These are phyloP conservation scores for Tricholomella constricta DNA, from an alignment of 768 basidiomycete species.

Conservation along the genomic window DNA sequence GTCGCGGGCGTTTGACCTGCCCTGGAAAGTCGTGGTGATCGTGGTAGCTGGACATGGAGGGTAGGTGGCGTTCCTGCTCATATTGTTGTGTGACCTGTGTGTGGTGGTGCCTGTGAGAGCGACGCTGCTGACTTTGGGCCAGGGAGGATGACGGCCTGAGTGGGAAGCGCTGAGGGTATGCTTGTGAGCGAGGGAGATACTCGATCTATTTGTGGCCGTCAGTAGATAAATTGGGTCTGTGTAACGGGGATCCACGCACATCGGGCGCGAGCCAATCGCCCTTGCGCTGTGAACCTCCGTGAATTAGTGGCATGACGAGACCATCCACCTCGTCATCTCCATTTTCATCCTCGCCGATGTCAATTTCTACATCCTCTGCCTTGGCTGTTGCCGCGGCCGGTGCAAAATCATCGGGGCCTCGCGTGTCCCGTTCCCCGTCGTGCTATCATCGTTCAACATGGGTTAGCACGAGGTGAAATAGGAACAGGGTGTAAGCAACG, in stretches of 20 bases:
- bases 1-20: slow-evolving; percentile 4
- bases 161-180: slow-evolving; percentile 4
- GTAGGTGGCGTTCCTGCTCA: slow-evolving; percentile 6
- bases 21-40: not conserved
- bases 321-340: slow-evolving; percentile 24
- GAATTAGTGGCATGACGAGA: not conserved
- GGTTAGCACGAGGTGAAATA: slow-evolving; percentile 12
- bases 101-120: not conserved
- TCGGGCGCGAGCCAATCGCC: slow-evolving; percentile 7
- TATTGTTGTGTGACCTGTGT: not conserved
- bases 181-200: not conserved
- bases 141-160: slow-evolving; percentile 9
- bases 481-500: not conserved
- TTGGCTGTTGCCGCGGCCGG: slow-evolving; percentile 30
- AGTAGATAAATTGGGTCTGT: not conserved
- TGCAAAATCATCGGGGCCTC: slow-evolving; percentile 48
- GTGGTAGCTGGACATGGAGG: not conserved
- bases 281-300: slow-evolving; percentile 3
- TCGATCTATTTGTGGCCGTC: not conserved
- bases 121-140: slow-evolving; percentile 4
- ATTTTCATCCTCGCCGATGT: slow-evolving; percentile 32
- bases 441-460: slow-evolving; percentile 30
- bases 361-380: slow-evolving; percentile 38
- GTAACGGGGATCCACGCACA: not conserved
- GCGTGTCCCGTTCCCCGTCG: slow-evolving; percentile 52